Percentiles rank a stretch among this genome's conserved stretches.
These are phyloP conservation scores for Chaetomium tenue DNA, from an alignment of 495 filamentous ascomycete species.

Conservation along the genomic window DNA sequence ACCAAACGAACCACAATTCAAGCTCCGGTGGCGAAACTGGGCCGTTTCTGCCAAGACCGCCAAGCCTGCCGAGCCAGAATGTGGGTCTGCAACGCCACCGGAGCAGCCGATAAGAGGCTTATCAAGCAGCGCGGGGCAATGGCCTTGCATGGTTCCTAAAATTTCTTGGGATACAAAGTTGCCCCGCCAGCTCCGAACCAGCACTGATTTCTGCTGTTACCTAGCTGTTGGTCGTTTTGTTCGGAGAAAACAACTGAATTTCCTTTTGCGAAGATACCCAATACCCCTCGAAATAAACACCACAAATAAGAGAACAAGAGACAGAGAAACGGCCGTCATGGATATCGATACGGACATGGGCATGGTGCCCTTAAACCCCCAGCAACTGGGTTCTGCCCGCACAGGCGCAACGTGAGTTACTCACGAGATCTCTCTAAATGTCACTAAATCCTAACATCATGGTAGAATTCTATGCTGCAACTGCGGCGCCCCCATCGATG, in stretches of 20 bases:
- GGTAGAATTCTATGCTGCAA: conserved; percentile 87
- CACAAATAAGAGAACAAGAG: neutral
- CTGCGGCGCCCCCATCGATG: conserved; percentile 90
- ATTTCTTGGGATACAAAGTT: conserved; percentile 18
- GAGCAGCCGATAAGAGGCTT: conserved; percentile 23
- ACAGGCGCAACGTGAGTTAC: conserved; percentile 57
- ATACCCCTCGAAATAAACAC: neutral
- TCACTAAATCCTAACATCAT: conserved; percentile 17
- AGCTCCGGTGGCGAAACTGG: neutral
- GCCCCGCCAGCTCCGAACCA: conserved; percentile 17
- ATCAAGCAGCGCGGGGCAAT: conserved; percentile 26
- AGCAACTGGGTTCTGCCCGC: conserved; percentile 44
- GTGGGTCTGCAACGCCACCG: conserved; percentile 6
- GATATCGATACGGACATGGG: conserved; percentile 64
- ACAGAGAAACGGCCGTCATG: conserved; percentile 44
- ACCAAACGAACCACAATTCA: no score
- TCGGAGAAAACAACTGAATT: neutral
- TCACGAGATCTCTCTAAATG: neutral
- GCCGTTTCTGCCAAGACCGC: neutral
- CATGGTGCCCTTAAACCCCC: conserved; percentile 44
- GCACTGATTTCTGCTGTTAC: neutral
- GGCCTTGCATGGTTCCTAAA: conserved; percentile 3
- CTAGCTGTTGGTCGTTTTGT: neutral
- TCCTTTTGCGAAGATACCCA: neutral
- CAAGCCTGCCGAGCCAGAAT: conserved; percentile 5